Evolutionary conservation across 2,329 filamentous ascomycete species (phyloP), one percentile per base, ranked within the genome.

Genomic region (Podosphaera xanthii): DNA sequence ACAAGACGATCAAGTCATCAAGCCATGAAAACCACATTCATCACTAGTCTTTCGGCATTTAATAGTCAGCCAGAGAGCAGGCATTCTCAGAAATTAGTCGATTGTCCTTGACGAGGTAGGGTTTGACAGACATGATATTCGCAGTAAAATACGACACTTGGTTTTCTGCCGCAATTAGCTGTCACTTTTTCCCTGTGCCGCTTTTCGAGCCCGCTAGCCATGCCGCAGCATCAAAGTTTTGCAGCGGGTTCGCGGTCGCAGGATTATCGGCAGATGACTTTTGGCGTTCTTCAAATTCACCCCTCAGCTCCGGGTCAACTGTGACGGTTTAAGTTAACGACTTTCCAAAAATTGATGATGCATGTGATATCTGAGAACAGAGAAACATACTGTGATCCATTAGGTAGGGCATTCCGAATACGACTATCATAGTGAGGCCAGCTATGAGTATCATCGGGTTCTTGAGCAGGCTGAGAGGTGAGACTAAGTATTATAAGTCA

Each of bases 241-340:
- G 78, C 22, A 81, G 68, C 55, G 74, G 71, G 48, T 72, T 73
- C 6, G 68, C 73, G 62, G 70, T 74, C 50, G 72, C 70, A 59
- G 81, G 74, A 68, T 79, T 75, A 62, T 76, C 77, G 1, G 85
- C 81, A 64, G 81, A 83, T 63, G 80, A 79, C 72, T 89, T 88
- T 71, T 92, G 88, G 68, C 88, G 84, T 67, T 88, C 86, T 70
- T 96, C 89, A 69, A 92, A 95, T 70, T 97, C 92, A 66, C 87
- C 87, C 66, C 83, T 83, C 73, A 87, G 86, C 71, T 98, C 92
- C n/a, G 88, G 88, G 70, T 97, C 92, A 90, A 98, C 90, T 96
- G n/a, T 14, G 10, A 7, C 10, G 49, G 10, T 12, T 0, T 40
- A 14, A 49, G 38, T 59, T 44, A 60, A 49, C 22, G 22, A 46